phyloP scores from a whole-genome alignment of 2,329 filamentous ascomycete genomes.

The Gnomoniopsis smithogilvyi region DNA sequence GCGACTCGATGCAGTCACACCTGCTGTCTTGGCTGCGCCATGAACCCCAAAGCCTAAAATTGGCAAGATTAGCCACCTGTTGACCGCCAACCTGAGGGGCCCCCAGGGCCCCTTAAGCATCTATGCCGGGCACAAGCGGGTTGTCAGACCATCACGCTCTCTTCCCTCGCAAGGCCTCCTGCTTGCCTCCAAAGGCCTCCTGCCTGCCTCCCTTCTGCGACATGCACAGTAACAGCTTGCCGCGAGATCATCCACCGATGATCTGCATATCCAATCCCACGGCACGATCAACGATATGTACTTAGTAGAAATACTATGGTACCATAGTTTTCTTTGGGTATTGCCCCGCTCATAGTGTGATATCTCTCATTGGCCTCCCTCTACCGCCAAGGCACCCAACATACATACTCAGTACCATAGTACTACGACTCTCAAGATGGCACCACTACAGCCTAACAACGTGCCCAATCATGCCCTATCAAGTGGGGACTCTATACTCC shows the following conservation, averaged over 20 bases:
- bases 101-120: neutral
- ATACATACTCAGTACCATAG: neutral
- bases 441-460: too few relatives aligned
- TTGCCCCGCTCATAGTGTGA: too few relatives aligned
- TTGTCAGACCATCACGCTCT: too few relatives aligned
- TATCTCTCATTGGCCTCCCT: neutral
- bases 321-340: too few relatives aligned
- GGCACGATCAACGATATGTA: neutral
- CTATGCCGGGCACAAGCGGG: too few relatives aligned
- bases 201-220: neutral
- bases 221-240: neutral
- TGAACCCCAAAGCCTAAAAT: neutral
- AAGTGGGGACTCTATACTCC: too few relatives aligned
- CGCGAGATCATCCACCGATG: neutral
- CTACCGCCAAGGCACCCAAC: neutral
- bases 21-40: neutral
- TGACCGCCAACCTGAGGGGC: neutral
- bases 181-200: neutral
- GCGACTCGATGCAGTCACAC: neutral
- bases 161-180: neutral
- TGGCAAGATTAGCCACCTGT: neutral
- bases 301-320: neutral
- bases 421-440: neutral
- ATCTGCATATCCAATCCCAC: neutral
- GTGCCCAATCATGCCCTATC: too few relatives aligned